Evolutionary conservation across 179 eudicot genomes (phyloP), one percentile per base, ranked within the genome.

Genomic region (Corrigiola litoralis): DNA sequence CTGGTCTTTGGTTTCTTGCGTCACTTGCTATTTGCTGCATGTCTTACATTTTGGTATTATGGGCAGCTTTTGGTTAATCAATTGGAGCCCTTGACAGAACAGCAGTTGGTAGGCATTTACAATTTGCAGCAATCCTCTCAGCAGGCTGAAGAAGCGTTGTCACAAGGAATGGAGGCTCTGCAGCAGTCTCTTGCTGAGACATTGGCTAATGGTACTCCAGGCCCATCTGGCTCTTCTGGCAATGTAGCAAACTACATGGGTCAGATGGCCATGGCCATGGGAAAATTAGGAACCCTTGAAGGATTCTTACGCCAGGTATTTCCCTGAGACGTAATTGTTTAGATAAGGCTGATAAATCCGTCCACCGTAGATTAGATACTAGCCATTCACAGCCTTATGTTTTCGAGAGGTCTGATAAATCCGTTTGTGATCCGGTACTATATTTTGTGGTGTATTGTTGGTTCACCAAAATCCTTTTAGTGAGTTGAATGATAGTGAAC

Each of bases 181-280:
- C 98, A 92, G 75, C 92, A 87, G 71, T 92, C 95, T 40, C 77
- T 92, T 24, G 85, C 96, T 17, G 92, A 90, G 74, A 92, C 98
- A 1, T 70, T 92, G 53, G 95, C 96, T 53, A 82, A 21, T 49
- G 88, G 87, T 17, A 64, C 95, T 44, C 74, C 86, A 6, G 76
- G 75, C 33, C 31, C 87, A 36, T 70, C 90, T 51, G 88, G 95
- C 6, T 80, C 96, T 24, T 81, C 95, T 23, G 98, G 95, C 29
- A 87, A 91, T 46, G 90, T 92, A 42, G 98, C 98, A 12, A 92
- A 84, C 72, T 92, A 92, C 73, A 92, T 92, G 98, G 98, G 98
- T 66, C 98, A 92, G 74, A 92, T 92, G 97, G 97, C 98, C 36
- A 85, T 92, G 96, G 98, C 98, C 44, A 92, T 92, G 98, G 98